Evolutionary conservation across 139 green algal species (phyloP), one percentile per base, ranked within the genome.

Genomic region (Chlamydomonas asymmetrica): DNA sequence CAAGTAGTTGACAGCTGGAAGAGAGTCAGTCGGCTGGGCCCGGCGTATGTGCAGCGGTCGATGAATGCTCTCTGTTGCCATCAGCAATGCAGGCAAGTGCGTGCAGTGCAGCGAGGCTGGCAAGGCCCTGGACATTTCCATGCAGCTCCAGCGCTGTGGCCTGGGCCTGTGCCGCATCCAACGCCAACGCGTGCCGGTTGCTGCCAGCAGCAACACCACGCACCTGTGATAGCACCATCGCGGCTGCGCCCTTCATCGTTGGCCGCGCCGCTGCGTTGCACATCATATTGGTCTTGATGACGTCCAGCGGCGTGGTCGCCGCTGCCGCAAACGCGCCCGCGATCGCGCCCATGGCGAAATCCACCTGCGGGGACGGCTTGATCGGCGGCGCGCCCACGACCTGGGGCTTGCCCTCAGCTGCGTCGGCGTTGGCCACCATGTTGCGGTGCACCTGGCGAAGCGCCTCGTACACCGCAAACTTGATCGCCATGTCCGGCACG

Each of bases 251-350:
- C 0, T 54, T 48, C 76, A 95, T 90, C 23, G 83, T 85, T 3
- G 92, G 92, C 27, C 86, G 75, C 23, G 37, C 43, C 2, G 88
- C 84, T 4, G 92, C 92, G 4, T 84, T 80, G 80, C 86, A 93
- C 91, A 97, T 97, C 91, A 98, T 94, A 62, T 90, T 87, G 27
- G 94, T 98, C 84, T 98, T 98, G 63, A 98, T 87, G 1, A 98
- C 94, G 57, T 98, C 94, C 71, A 98, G 82, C 0, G 94, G 94
- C 0, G 90, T 97, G 9, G 92, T 98, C 18, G 89, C 82, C 0
- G 89, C 92, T 5, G 89, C 90, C 23, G 94, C 93, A 8, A 93
- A 31, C 0, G 91, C 91, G 13, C 94, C 94, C 4, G 89, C 80
- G 9, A 89, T 27, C 0, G 87, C 92, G 22, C 94, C 94, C 80